phyloP scores from a whole-genome alignment of 2,329 filamentous ascomycete genomes.

The Endoconidiophora polonica region DNA sequence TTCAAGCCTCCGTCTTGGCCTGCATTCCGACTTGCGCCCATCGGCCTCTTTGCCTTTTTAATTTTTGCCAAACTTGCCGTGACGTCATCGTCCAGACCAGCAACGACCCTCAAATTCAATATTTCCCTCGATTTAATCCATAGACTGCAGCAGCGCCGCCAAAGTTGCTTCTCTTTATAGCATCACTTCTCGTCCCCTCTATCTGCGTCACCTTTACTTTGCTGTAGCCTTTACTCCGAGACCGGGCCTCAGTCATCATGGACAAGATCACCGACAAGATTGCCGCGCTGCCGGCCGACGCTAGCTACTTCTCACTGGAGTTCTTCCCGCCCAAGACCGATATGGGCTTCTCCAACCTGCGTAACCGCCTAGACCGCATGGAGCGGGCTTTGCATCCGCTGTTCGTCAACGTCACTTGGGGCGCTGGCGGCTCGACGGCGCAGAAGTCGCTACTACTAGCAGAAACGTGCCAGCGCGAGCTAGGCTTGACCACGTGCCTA shows the following conservation, averaged over 20 bases:
- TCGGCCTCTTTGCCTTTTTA: no score
- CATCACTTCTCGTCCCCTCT: no score
- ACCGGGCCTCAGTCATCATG: constrained; percentile 28
- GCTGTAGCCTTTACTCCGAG: background rate
- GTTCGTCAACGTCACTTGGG: constrained; percentile 97
- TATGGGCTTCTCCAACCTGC: constrained; percentile 89
- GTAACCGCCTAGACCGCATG: constrained; percentile 89
- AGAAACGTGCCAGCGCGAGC: constrained; percentile 82
- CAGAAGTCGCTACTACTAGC: constrained; percentile 85
- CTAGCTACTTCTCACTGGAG: constrained; percentile 87
- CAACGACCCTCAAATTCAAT: no score
- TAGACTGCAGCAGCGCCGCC: no score
- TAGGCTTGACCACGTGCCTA: constrained; percentile 84
- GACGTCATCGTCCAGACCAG: no score
- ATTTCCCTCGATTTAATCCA: no score
- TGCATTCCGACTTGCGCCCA: no score
- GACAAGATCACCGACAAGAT: constrained; percentile 94
- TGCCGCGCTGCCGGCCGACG: constrained; percentile 65
- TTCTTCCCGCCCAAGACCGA: constrained; percentile 98
- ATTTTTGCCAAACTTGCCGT: no score
- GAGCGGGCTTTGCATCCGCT: constrained; percentile 74
- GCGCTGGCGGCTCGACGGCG: constrained; percentile 82
- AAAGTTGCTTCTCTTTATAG: no score
- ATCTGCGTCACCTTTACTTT: no score
- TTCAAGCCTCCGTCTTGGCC: no score